Percentiles rank a stretch among this genome's conserved stretches.
Conservation (phyloP, 2,329 filamentous ascomycete genomes). For the Penicillium sp. region DNA sequence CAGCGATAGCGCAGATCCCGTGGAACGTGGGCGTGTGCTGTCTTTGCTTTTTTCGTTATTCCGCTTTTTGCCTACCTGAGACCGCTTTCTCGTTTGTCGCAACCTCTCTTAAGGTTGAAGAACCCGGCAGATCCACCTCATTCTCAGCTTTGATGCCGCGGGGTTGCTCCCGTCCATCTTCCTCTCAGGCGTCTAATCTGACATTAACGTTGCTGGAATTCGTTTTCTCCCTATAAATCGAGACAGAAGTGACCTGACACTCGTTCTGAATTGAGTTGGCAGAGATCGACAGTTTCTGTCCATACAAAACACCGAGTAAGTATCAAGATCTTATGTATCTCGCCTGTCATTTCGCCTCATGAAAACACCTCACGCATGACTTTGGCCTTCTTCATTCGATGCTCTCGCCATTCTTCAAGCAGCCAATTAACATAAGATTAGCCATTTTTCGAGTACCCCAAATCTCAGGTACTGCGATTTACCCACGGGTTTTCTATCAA, state of each 20-base stretch:
- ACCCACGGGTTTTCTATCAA: neutral
- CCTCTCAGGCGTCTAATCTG: neutral
- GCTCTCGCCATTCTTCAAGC: neutral
- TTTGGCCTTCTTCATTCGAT: neutral
- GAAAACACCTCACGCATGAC: neutral
- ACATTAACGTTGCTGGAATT: neutral
- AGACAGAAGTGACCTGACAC: neutral
- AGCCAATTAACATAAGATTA: neutral
- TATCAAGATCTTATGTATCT: neutral
- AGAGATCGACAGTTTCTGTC: neutral
- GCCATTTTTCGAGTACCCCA: neutral
- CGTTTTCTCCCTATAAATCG: neutral
- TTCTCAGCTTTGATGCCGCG: neutral
- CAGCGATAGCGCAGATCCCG: neutral
- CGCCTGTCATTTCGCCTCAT: neutral
- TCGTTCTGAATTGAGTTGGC: neutral
- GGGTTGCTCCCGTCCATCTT: neutral
- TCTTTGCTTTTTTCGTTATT: neutral
- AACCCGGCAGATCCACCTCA: neutral
- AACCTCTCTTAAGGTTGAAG: neutral
- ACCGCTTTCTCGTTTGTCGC: slow-evolving; percentile 5
- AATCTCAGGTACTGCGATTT: neutral
- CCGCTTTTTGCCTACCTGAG: neutral
- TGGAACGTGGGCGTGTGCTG: neutral
- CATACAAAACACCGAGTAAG: neutral